Evolutionary conservation across 495 filamentous ascomycete genomes (phyloP), one percentile per base, ranked within the genome.

Genomic region (Hypoxylon intermedium): DNA sequence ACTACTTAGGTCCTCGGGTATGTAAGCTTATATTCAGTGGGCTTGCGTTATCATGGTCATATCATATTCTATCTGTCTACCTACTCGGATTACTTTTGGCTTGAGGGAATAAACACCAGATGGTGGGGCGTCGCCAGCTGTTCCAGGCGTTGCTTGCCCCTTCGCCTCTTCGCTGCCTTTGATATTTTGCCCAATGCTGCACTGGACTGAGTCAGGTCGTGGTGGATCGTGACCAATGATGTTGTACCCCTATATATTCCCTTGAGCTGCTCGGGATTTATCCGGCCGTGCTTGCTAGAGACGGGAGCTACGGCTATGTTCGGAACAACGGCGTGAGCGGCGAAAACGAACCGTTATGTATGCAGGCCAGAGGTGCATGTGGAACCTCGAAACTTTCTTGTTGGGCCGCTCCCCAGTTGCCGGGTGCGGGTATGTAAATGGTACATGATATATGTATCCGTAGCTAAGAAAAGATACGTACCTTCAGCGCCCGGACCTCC

Each of bases 401-500:
- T 55, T 55, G 52, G 52, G 52, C 12, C 43, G n/a, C 34, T 13
- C 31, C 12, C 1, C n/a, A 13, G 15, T 37, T 12, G 34, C 5
- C 15, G n/a, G 34, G 15, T 37, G 6, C 30, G n/a, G 9, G 30
- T 33, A 33, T 33, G n/a, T n/a, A n/a, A n/a, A n/a, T 5, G 4
- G 7, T 33, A 33, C 30, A 2, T 33, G 26, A 28, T 28, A 28
- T 5, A 9, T 28, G 26, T 4, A 28, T 28, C 6, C 31, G 31
- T 34, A 28, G 26, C 7, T 34, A 34, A 9, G 11, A 13, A 37
- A 15, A 46, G 43, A 19, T 28, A 26, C 21, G 3, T 15, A 45
- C 36, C 46, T 20, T 20, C 20, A 59, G 58, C 53, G 54, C 53
- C 60, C 60, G 50, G 50, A 54, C 61, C 54, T 64, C 49, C 54